Base-by-base conservation (phyloP, 805 yeast species). In the Kluyveromyces starmeri region DNA sequence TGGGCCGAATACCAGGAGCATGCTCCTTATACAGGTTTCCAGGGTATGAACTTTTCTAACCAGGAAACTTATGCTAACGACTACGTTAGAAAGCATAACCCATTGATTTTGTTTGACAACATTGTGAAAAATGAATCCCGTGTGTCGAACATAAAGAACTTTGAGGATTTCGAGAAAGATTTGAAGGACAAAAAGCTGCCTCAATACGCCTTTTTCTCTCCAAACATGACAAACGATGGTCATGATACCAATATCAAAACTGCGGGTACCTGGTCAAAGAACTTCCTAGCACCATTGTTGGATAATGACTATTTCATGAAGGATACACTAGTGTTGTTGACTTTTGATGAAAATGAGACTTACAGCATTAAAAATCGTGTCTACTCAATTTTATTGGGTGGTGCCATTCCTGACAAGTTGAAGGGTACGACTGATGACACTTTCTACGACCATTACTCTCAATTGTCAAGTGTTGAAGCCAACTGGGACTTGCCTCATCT, bases 1-100 rank as follows among this genome's bases (percentile, higher is more conserved):
- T 70, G 74, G 73, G 73, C 62, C 35, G 71, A 70, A 55, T 71
- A 71, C 58, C 67, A 68, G 52, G 72, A 71, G 55, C 66, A 68
- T 48, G 44, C 59, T 59, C 75, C 76, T 26, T 70, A 69, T 62
- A 51, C 74, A 28, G 75, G 73, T 25, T 71, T 52, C 61, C 50
- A 58, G 37, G 75, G 75, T 40, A 65, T 61, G 57, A 57, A 65
- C 52, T 70, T 53, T 55, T 48, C 56, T 15, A 60, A 67, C 56
- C 68, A 64, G 44, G 56, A 55, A 31, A 60, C 60, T 31, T 55
- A 48, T 25, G 67, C 69, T 36, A 63, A 65, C 44, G 70, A 65
- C 43, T 70, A 70, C 48, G 66, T 69, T 22, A 67, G 75, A 52
- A 69, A 71, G 50, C 73, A 68, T 58, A 68, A 67, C 55, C 75